Evolutionary conservation across 257 asterid genomes (phyloP).

Genomic region (Solanum bulbocastanum): DNA sequence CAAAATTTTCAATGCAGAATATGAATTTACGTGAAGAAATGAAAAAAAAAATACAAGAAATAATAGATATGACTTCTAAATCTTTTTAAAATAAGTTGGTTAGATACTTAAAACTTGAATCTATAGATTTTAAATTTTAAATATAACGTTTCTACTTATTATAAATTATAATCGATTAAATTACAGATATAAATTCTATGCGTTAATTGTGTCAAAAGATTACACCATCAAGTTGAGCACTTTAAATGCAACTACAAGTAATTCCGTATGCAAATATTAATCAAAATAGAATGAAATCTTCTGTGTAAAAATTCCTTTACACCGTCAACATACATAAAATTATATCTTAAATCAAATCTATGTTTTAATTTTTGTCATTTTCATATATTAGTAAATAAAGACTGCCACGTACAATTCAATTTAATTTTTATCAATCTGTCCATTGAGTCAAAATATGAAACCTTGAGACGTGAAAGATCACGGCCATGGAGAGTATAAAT

Average conservation of each 20-base stretch:
- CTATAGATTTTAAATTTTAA: not conserved
- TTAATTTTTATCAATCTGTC: not conserved
- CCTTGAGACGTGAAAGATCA: not conserved
- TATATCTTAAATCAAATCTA: not conserved
- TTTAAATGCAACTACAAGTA: not conserved
- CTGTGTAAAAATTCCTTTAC: not conserved
- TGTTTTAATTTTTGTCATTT: not conserved
- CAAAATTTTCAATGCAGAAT: not conserved
- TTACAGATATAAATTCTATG: not conserved
- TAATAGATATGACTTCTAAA: not conserved
- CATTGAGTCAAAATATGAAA: not conserved
- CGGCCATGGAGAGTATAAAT: not conserved
- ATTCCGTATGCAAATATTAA: not conserved
- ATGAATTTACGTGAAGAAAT: not conserved
- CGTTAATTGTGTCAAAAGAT: not conserved
- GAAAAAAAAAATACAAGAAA: not conserved
- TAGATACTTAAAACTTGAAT: not conserved
- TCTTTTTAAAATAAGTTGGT: not conserved
- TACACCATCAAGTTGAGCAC: not conserved
- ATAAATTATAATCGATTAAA: not conserved
- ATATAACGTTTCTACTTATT: not conserved
- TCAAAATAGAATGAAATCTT: not conserved
- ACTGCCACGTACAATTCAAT: no score
- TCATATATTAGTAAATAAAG: no score
- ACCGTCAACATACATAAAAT: no score